Base-by-base conservation (phyloP, 257 asterid genomes). In the Gentiana dahurica region DNA sequence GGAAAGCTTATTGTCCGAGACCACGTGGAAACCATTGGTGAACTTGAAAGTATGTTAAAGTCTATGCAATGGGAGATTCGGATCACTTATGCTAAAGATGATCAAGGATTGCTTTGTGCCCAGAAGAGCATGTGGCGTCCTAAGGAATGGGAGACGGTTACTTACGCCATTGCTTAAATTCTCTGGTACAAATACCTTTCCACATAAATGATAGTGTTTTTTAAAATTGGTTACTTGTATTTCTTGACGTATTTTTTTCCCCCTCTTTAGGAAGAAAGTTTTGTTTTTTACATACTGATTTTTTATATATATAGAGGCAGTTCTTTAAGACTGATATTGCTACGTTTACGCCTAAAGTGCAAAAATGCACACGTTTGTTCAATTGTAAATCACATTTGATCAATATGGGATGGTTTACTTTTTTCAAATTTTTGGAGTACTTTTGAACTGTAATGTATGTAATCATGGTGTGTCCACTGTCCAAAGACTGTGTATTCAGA, bases 1-100 rank as follows among this genome's bases (percentile, higher is more conserved):
- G 98, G 98, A 12, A 87, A 75, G 72, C 81, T 91, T 68, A 91
- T 91, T 3, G 73, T 91, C 50, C 84, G 98, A 37, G 96, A 91
- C 77, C 77, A 61, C 7, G 85, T 58, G 2, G 94, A 82, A 49
- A 63, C 67, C 41, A 64, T 85, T 56, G 76, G 41, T 34, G 96
- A 87, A 73, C 82, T 91, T 2, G 96, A 91, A 70, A 71, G 51
- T 57, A 70, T 81, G 55, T 71, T 87, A 68, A 85, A 78, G 68
- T 85, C 96, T 3, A 66, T 91, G 96, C 75, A 87, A 36, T 91
- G 92, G 92, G 87, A 83, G 50, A 79, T 91, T 55, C 80, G 85
- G 8, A 76, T 81, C 95, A 79, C 95, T 33, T 82, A 74, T 80
- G 75, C 95, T 0, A 82, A 75, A 76, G 89, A 81, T 77, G 73